Evolutionary conservation across 352 stramenopile species (phyloP), one percentile per base, ranked within the genome.

Genomic region (Phytophthora tubulina): DNA sequence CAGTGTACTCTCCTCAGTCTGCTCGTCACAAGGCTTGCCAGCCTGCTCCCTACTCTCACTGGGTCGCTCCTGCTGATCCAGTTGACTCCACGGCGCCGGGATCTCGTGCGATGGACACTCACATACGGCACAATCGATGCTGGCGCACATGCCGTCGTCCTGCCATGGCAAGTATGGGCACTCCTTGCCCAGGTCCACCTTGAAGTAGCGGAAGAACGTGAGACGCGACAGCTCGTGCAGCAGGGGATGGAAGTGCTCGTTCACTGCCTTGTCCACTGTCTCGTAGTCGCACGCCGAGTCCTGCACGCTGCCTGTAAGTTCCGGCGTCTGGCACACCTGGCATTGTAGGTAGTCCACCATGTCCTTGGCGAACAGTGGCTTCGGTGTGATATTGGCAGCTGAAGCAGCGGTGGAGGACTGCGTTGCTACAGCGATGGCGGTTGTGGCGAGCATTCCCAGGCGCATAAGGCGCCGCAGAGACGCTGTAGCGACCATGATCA

Each of bases 161-260:
- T 95, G 76, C 93, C 93, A 98, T 46, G 72, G 67, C 50, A 73
- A 48, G 69, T 94, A 97, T 0, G 90, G 90, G 56, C 94, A 98
- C 51, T 92, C 77, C 44, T 93, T 93, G 55, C 88, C 88, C 46
- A 98, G 77, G 72, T 98, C 92, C 31, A 97, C 92, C 59, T 97
- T 96, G 68, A 97, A 98, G 82, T 97, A 98, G 42, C 93, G 93
- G 72, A 98, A 98, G 78, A 98, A 98, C 13, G 84, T 92, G 53
- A 93, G 80, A 46, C 79, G 79, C 33, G 88, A 91, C 32, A 96
- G 80, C 59, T 95, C 88, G 27, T 90, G 61, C 6, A 96, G 76
- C 31, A 95, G 78, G 53, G 90, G 89, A 46, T 95, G 87, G 62
- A 96, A 96, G 73, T 95, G 85, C 68, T 92, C 74, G 35, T 80